phyloP scores from a whole-genome alignment of 1,139 yeast species.

The Kurtzmaniella quercitrusa region DNA sequence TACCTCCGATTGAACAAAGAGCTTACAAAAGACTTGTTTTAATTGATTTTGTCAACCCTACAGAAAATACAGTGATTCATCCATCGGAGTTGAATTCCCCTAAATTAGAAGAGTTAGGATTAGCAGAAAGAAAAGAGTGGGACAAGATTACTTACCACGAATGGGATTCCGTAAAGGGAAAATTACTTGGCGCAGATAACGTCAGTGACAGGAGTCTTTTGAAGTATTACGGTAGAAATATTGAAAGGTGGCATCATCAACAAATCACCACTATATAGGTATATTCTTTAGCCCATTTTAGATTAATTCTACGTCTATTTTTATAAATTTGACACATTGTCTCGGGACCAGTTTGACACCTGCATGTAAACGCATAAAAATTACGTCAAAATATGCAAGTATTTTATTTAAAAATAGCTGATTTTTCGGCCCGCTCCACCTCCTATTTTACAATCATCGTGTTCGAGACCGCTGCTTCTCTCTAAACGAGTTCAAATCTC shows the following conservation, averaged over 20 bases:
- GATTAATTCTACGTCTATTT: no score
- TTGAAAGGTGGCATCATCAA: slow-evolving; percentile 38
- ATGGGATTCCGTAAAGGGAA: slow-evolving; percentile 39
- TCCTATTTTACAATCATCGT: no score
- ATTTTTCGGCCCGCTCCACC: no score
- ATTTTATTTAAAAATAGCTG: no score
- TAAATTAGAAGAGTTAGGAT: slow-evolving; percentile 25
- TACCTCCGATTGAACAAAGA: slow-evolving; percentile 43
- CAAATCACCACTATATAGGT: no score
- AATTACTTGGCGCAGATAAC: slow-evolving; percentile 28
- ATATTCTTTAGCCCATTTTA: no score
- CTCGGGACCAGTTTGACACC: no score
- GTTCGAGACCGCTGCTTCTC: no score
- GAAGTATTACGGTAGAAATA: slow-evolving; percentile 27
- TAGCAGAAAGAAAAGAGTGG: slow-evolving; percentile 25
- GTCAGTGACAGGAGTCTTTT: slow-evolving; percentile 32
- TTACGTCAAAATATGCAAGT: no score
- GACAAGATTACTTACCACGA: slow-evolving; percentile 27
- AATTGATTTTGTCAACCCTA: slow-evolving; percentile 42
- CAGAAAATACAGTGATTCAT: slow-evolving; percentile 27
- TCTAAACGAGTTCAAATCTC: no score
- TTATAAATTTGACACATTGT: no score
- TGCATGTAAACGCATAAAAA: no score
- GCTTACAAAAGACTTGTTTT: slow-evolving; percentile 35
- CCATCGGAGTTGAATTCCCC: slow-evolving; percentile 33